phyloP scores from a whole-genome alignment of 108 stramenopile species.

The Cyclotella kingstonii region DNA sequence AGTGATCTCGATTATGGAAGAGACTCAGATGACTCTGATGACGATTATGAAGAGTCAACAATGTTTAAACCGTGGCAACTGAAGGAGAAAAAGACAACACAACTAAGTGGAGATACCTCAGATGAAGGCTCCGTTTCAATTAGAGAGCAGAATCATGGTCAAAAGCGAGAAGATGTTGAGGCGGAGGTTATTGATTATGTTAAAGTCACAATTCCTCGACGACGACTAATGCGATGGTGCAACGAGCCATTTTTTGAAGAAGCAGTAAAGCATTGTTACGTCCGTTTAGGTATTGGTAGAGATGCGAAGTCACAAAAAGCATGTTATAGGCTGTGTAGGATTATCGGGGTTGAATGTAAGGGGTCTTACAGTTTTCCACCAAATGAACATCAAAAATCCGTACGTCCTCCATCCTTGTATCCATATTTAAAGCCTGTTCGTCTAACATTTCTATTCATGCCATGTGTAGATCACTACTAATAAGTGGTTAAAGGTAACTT shows the following conservation, averaged over 20 bases:
- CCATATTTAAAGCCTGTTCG: no score
- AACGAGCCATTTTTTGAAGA: conserved; percentile 85
- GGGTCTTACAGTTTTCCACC: conserved; percentile 65
- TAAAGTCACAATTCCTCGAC: conserved; percentile 74
- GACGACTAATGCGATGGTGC: conserved; percentile 81
- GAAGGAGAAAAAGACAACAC: conserved; percentile 42
- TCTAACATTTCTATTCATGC: no score
- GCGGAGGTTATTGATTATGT: conserved; percentile 73
- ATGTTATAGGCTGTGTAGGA: conserved; percentile 80
- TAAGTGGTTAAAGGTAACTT: conserved; percentile 69
- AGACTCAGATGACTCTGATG: conserved; percentile 80
- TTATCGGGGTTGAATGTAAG: conserved; percentile 59
- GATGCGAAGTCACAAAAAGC: conserved; percentile 67
- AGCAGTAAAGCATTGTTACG: conserved; percentile 73
- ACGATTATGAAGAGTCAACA: conserved; percentile 58
- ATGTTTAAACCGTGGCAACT: conserved; percentile 75
- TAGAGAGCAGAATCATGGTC: conserved; percentile 18
- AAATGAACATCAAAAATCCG: conserved; percentile 59
- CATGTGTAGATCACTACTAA: conserved; percentile 71
- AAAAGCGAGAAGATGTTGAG: conserved; percentile 38
- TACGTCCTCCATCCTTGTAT: conserved; percentile 20
- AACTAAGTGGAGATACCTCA: conserved; percentile 31
- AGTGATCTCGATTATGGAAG: conserved; percentile 75
- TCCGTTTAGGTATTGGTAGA: conserved; percentile 78
- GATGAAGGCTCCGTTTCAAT: conserved; percentile 51